A percentile compares a stretch with the other conserved stretches of the same genome.
Conservation (phyloP, 176 grass and related monocot species). For the Otatea glauca region DNA sequence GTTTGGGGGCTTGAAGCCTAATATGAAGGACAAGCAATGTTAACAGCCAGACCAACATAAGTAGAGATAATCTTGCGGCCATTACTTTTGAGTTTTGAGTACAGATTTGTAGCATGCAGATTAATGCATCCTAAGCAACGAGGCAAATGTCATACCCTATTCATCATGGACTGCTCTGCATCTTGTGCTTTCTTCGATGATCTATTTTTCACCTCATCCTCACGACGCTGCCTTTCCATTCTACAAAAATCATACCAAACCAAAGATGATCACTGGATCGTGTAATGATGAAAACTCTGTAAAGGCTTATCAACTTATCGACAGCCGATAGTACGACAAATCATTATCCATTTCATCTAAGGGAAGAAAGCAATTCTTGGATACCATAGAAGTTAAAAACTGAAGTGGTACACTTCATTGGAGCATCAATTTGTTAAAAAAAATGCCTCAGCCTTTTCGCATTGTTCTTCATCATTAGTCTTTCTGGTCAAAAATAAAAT, state of each 20-base stretch:
- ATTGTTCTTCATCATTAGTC: conserved; percentile 13
- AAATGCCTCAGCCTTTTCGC: background rate
- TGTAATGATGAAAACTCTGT: conserved; percentile 4
- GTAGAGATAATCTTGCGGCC: background rate
- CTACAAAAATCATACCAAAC: conserved; percentile 49
- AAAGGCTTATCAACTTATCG: conserved; percentile 7
- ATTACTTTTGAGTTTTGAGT: conserved; percentile 14
- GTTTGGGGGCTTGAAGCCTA: conserved; percentile 81
- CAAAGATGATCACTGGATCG: conserved; percentile 31
- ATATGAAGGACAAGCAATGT: conserved; percentile 36
- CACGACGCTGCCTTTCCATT: conserved; percentile 86
- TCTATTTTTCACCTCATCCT: conserved; percentile 80
- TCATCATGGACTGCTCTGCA: conserved; percentile 64
- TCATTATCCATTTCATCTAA: conserved; percentile 8
- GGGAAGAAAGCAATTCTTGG: background rate
- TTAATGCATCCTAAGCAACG: conserved; percentile 36
- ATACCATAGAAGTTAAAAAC: background rate
- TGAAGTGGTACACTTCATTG: conserved; percentile 5
- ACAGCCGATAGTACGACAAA: conserved; percentile 20
- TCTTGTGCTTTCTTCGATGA: conserved; percentile 90
- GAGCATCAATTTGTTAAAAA: background rate
- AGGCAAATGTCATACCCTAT: conserved; percentile 57
- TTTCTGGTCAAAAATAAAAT: conserved; percentile 19
- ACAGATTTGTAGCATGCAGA: background rate
- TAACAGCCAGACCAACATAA: conserved; percentile 26